Percentiles rank a stretch among this genome's conserved stretches.
phyloP scores from a whole-genome alignment of 257 asterid species.

The Ocimum tenuiflorum region DNA sequence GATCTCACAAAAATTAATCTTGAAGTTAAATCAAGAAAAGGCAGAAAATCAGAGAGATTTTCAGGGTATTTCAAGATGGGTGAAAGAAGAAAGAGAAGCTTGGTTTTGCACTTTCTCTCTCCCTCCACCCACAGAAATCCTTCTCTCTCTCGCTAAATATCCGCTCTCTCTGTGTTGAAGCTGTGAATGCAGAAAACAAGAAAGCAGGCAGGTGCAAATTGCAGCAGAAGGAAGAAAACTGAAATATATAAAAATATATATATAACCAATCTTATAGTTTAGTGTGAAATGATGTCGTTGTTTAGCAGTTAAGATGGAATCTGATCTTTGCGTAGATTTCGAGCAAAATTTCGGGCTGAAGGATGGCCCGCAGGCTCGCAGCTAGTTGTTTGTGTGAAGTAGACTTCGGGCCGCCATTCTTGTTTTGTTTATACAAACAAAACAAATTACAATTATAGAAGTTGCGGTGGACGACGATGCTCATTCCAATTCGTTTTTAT shows the following conservation, averaged over 20 bases:
- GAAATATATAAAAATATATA: neutral
- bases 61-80: conserved; percentile 20
- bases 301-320: conserved; percentile 19
- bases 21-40: neutral
- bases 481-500: neutral
- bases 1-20: neutral
- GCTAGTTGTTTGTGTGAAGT: conserved; percentile 12
- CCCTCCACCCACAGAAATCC: conserved; percentile 28
- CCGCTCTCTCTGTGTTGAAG: conserved; percentile 7
- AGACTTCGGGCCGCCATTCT: conserved; percentile 21
- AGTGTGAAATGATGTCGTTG: neutral
- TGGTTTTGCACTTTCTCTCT: conserved; percentile 9
- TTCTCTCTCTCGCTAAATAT: neutral
- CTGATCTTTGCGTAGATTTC: conserved; percentile 16
- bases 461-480: neutral
- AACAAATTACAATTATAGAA: neutral
- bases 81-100: conserved; percentile 26
- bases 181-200: conserved; percentile 12
- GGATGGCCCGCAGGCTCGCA: conserved; percentile 16
- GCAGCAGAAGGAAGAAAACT: neutral
- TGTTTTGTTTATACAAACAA: no score
- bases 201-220: conserved; percentile 23
- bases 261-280: no score
- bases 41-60: neutral
- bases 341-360: conserved; percentile 10